Evolutionary conservation across 495 filamentous ascomycete species (phyloP).

Genomic region (Sphaerosporella brunnea): DNA sequence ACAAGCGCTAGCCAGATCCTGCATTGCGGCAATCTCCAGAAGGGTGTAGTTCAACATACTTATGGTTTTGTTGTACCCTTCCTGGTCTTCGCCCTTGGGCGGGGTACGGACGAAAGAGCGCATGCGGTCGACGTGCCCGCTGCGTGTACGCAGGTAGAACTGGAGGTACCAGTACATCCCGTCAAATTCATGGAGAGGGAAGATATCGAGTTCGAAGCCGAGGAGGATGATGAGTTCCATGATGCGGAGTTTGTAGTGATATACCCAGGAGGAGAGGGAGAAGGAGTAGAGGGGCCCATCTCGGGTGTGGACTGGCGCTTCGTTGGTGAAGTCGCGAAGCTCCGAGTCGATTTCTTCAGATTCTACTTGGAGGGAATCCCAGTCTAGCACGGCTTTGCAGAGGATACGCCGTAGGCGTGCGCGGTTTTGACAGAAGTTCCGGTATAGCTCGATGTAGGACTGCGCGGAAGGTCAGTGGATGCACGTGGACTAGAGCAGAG

Average conservation of each 20-base stretch:
- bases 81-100: slow-evolving; percentile 5
- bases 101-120: slow-evolving; percentile 35
- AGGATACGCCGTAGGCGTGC: slow-evolving; percentile 70
- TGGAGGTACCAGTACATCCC: slow-evolving; percentile 80
- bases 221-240: slow-evolving; percentile 81
- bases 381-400: slow-evolving; percentile 61
- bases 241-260: slow-evolving; percentile 68
- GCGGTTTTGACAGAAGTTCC: slow-evolving; percentile 72
- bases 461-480: slow-evolving; percentile 29
- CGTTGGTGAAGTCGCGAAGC: slow-evolving; percentile 43
- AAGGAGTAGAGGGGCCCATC: slow-evolving; percentile 38
- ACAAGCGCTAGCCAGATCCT: slow-evolving; percentile 48
- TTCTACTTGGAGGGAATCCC: slow-evolving; percentile 71
- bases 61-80: slow-evolving; percentile 32
- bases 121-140: slow-evolving; percentile 52
- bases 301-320: slow-evolving; percentile 34
- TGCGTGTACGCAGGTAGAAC: slow-evolving; percentile 37
- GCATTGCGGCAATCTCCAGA: slow-evolving; percentile 50
- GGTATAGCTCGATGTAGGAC: slow-evolving; percentile 65
- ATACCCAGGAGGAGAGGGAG: slow-evolving; percentile 74
- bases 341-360: slow-evolving; percentile 63
- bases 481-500: too few species aligned
- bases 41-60: slow-evolving; percentile 41
- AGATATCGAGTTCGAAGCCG: slow-evolving; percentile 88
- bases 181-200: slow-evolving; percentile 67